Percentiles rank a stretch among this genome's conserved stretches.
phyloP scores from a whole-genome alignment of 2,329 filamentous ascomycete genomes.

The Botrytis squamosa region DNA sequence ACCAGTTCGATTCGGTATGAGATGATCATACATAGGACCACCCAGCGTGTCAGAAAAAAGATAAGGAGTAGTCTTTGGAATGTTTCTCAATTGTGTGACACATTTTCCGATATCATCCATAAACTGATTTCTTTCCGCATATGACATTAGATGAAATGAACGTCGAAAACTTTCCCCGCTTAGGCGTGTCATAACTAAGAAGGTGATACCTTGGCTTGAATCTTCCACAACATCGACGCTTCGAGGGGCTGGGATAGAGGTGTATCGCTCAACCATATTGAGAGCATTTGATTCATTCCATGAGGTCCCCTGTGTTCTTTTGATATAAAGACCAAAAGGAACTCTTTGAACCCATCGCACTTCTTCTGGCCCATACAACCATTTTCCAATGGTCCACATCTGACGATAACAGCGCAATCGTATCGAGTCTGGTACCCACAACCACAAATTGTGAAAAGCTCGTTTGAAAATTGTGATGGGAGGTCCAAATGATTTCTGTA shows the following conservation, averaged over 20 bases:
- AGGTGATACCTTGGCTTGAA: background rate
- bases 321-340: background rate
- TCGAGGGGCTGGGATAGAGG: background rate
- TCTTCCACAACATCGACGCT: background rate
- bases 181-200: background rate
- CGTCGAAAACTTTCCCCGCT: background rate
- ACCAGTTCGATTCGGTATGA: background rate
- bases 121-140: background rate
- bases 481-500: background rate
- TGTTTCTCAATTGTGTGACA: background rate
- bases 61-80: background rate
- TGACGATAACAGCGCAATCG: background rate
- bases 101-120: background rate
- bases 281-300: constrained; percentile 3
- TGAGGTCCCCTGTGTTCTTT: background rate
- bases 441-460: background rate
- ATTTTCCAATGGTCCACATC: background rate
- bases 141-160: background rate
- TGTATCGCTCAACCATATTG: background rate
- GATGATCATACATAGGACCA: background rate
- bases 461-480: background rate
- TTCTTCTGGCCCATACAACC: background rate
- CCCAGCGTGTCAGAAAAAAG: background rate
- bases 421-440: background rate
- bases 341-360: constrained; percentile 1